Conservation (phyloP, 2,329 filamentous ascomycete genomes). For the Ophidiomyces ophidiicola region DNA sequence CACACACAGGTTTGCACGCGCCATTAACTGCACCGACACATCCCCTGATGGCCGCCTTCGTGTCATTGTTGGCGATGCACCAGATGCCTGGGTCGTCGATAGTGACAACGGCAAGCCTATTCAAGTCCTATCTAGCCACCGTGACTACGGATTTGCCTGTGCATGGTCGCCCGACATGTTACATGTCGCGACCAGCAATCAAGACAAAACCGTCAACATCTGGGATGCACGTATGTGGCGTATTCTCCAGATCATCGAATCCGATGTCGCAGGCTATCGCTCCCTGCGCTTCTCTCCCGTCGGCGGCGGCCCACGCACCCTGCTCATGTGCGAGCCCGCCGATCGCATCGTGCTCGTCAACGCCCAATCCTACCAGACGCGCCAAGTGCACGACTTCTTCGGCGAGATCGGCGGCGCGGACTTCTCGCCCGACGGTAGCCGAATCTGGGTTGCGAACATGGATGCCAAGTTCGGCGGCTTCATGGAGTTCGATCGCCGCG, state of each 20-base stretch:
- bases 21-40: conserved; percentile 36
- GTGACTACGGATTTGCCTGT: conserved; percentile 36
- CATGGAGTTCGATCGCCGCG: conserved; percentile 32
- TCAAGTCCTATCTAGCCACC: conserved; percentile 30
- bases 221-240: conserved; percentile 36
- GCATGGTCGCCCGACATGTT: conserved; percentile 38
- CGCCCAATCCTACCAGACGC: conserved; percentile 31
- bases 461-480: conserved; percentile 35
- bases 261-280: conserved; percentile 35
- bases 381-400: conserved; percentile 37
- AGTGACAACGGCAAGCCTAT: conserved; percentile 32
- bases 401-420: conserved; percentile 36
- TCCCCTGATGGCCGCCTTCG: conserved; percentile 34
- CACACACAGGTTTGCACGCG: conserved; percentile 28
- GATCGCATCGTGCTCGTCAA: conserved; percentile 36
- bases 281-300: conserved; percentile 35
- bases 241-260: conserved; percentile 30
- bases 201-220: conserved; percentile 36
- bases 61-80: conserved; percentile 35
- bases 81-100: conserved; percentile 33
- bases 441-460: conserved; percentile 35
- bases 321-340: conserved; percentile 34
- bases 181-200: conserved; percentile 37
- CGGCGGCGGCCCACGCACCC: conserved; percentile 32
- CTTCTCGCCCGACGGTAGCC: conserved; percentile 31